Evolutionary conservation across 106 monocot species (phyloP).

Genomic region (Dioscorea dumetorum): DNA sequence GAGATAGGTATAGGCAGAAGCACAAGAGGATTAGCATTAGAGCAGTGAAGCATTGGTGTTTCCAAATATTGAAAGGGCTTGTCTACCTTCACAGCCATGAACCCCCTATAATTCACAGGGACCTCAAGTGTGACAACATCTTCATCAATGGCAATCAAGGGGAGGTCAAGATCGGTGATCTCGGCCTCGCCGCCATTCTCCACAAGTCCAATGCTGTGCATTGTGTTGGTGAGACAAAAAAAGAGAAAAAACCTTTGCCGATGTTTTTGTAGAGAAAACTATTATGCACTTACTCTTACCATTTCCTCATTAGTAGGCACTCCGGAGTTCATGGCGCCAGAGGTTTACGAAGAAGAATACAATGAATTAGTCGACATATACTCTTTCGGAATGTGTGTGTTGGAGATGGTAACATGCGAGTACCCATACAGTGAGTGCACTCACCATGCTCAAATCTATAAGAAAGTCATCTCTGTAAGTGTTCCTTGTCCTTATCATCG

Average conservation of each 20-base stretch:
- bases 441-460: conserved; percentile 56
- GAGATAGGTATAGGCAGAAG: conserved; percentile 73
- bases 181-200: conserved; percentile 91
- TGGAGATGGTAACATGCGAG: conserved; percentile 66
- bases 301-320: conserved; percentile 39
- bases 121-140: conserved; percentile 98
- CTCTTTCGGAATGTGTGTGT: conserved; percentile 63
- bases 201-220: conserved; percentile 78
- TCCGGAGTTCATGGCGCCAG: conserved; percentile 82
- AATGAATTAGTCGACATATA: conserved; percentile 66
- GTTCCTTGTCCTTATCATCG: no score
- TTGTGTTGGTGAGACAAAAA: conserved; percentile 69
- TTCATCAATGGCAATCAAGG: conserved; percentile 98
- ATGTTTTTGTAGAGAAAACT: not conserved
- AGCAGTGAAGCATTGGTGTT: conserved; percentile 96
- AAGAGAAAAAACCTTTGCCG: no score
- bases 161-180: conserved; percentile 97
- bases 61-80: conserved; percentile 83
- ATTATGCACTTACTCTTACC: not conserved
- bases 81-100: conserved; percentile 87
- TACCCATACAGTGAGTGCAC: conserved; percentile 65
- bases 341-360: conserved; percentile 61
- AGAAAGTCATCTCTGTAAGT: conserved; percentile 53
- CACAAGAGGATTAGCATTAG: conserved; percentile 71
- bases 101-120: conserved; percentile 90